Base-by-base conservation (phyloP, 2,329 filamentous ascomycete genomes). In the Paecilomyces sp. region DNA sequence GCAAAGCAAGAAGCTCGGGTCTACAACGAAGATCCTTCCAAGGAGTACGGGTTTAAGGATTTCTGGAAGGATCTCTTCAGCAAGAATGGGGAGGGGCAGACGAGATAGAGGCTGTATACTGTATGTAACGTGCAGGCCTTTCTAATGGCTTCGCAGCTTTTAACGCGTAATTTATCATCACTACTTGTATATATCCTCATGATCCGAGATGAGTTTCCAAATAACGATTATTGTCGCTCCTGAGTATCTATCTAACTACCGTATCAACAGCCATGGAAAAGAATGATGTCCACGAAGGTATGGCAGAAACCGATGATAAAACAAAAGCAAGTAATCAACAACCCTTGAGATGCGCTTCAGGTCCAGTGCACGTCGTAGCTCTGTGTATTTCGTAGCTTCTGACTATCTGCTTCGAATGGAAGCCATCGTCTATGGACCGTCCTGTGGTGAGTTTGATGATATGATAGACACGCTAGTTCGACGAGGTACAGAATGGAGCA, bases 1-100 rank as follows among this genome's bases (percentile, higher is more conserved):
- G 67, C 68, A n/a, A 66, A 66, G 3, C 69, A 72, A 53, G 65
- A 79, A 15, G 83, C 82, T 11, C 82, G 81, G 56, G 83, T 96
- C 7, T 84, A 90, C 67, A 92, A 97, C 68, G 89, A 89, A 60
- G 83, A 83, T 62, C 82, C 83, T 59, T 85, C 88, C 58, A 85
- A 89, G 66, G 73, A 76, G 58, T 97, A 97, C 76, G 93, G 94
- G 6, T 86, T 97, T 63, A 89, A 84, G 71, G 86, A 97, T 73
- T 90, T 96, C 77, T 97, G 91, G 92, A 85, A 84, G 67, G 93
- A 97, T 75, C 70, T 96, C 11, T 96, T 85, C 70, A 67, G 71
- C 8, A 68, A 66, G 58, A 68, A 70, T 57, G 57, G 57, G 51
- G 63, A 51, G 18, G 55, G 24, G 30, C 31, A 53, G 60, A 62